Evolutionary conservation across 345 rosid species (phyloP).

Genomic region (Murraya paniculata): DNA sequence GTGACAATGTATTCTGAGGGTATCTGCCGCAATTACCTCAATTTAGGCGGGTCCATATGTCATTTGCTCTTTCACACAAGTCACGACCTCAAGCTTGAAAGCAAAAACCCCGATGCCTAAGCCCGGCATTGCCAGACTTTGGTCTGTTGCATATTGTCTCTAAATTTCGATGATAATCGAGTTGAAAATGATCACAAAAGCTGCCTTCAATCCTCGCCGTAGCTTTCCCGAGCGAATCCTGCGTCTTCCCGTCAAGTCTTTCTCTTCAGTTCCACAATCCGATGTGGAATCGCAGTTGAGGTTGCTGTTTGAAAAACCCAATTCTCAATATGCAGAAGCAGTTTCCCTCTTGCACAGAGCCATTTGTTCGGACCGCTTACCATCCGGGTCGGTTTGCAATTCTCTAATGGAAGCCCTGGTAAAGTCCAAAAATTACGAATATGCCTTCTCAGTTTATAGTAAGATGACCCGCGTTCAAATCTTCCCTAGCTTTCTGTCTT

Average conservation of each 20-base stretch:
- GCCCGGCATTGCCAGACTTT: no score
- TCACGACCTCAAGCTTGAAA: no score
- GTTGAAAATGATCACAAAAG: constrained; percentile 3
- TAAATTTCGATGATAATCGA: background rate
- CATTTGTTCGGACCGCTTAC: constrained; percentile 31
- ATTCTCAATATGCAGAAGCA: constrained; percentile 31
- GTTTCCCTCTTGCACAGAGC: constrained; percentile 43
- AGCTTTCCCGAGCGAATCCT: background rate
- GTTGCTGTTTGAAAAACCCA: constrained; percentile 38
- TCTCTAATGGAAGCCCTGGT: constrained; percentile 46
- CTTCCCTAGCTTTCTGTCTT: constrained; percentile 37
- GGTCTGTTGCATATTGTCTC: no score
- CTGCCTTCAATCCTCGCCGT: background rate
- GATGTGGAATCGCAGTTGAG: constrained; percentile 34
- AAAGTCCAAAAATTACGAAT: constrained; percentile 45
- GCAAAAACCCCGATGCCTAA: no score
- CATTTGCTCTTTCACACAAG: no score
- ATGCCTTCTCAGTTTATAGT: constrained; percentile 44
- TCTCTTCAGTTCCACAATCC: constrained; percentile 29
- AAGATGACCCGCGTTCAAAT: constrained; percentile 37
- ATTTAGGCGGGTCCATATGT: no score
- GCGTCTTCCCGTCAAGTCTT: constrained; percentile 11
- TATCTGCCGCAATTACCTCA: no score
- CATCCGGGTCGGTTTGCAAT: constrained; percentile 36
- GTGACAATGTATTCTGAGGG: no score